Evolutionary conservation across 2,329 filamentous ascomycete species (phyloP).

Genomic region (Aphanoascus verrucosus): DNA sequence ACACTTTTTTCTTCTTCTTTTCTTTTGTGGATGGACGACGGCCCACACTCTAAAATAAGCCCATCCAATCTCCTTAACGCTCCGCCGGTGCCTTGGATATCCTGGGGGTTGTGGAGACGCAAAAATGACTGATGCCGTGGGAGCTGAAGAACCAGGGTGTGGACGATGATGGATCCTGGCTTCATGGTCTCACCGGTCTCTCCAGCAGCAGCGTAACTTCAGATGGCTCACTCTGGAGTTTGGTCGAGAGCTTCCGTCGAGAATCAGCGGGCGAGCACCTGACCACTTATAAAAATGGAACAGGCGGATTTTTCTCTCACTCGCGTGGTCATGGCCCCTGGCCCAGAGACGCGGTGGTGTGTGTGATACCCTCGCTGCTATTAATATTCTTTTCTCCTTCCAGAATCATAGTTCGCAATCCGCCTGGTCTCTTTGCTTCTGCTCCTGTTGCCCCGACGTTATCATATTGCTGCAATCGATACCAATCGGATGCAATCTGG

Average conservation of each 20-base stretch:
- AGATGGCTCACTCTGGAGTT: not conserved
- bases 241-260: not conserved
- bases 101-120: constrained; percentile 1
- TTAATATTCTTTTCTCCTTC: not conserved
- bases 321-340: constrained; percentile 5
- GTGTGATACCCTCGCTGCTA: not conserved
- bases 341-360: not conserved
- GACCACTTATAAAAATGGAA: not conserved
- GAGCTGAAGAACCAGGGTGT: constrained; percentile 10
- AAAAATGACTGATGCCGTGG: not conserved
- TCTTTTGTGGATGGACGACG: not conserved
- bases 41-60: constrained; percentile 5
- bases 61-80: constrained; percentile 1
- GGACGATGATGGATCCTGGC: constrained; percentile 6
- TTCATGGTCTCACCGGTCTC: constrained; percentile 10
- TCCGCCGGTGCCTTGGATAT: constrained; percentile 9
- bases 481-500: constrained; percentile 8
- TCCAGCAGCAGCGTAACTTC: constrained; percentile 1
- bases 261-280: not conserved
- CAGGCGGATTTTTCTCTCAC: not conserved
- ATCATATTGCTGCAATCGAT: not conserved
- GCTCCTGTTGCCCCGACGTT: not conserved
- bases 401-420: not conserved
- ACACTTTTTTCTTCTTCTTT: not conserved
- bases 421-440: not conserved